Conservation (phyloP, 2,329 filamentous ascomycete genomes). For the Neoscytalidium dimidiatum region DNA sequence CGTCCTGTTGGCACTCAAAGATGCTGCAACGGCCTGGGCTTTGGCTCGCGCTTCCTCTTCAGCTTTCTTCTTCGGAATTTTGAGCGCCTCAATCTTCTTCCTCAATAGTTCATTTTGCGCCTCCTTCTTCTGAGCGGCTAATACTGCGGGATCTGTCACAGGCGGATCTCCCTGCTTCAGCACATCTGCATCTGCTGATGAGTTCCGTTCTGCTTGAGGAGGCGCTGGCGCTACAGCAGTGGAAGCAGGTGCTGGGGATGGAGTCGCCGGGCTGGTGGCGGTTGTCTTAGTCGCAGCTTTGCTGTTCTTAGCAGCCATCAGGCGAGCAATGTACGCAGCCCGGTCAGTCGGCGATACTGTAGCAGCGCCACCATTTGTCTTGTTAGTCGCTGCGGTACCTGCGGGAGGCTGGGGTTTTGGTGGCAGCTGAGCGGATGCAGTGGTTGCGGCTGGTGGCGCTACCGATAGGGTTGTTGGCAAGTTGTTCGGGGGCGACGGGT, state of each 20-base stretch:
- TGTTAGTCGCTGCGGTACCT: constrained; percentile 9
- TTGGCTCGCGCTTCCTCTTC: constrained; percentile 16
- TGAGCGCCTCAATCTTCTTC: constrained; percentile 72
- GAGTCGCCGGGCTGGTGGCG: background rate
- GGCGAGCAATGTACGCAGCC: constrained; percentile 74
- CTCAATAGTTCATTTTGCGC: constrained; percentile 75
- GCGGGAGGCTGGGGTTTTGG: constrained; percentile 10
- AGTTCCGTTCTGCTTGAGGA: background rate
- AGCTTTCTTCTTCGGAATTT: constrained; percentile 10
- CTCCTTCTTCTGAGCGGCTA: constrained; percentile 52
- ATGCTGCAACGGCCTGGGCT: constrained; percentile 13
- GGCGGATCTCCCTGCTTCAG: background rate
- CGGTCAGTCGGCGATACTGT: constrained; percentile 56
- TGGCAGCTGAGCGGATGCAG: background rate
- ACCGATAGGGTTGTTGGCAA: constrained; percentile 27
- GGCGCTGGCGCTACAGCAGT: background rate
- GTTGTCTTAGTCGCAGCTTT: constrained; percentile 21
- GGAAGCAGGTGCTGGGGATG: background rate
- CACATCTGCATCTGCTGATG: background rate
- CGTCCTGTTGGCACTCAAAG: constrained; percentile 5
- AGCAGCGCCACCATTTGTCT: background rate
- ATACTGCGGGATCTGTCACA: constrained; percentile 5
- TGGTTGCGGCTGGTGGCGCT: background rate
- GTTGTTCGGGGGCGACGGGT: constrained; percentile 25
- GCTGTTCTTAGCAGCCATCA: constrained; percentile 71